Evolutionary conservation across 495 filamentous ascomycete genomes (phyloP).

Genomic region (Penicillium cinerascens): DNA sequence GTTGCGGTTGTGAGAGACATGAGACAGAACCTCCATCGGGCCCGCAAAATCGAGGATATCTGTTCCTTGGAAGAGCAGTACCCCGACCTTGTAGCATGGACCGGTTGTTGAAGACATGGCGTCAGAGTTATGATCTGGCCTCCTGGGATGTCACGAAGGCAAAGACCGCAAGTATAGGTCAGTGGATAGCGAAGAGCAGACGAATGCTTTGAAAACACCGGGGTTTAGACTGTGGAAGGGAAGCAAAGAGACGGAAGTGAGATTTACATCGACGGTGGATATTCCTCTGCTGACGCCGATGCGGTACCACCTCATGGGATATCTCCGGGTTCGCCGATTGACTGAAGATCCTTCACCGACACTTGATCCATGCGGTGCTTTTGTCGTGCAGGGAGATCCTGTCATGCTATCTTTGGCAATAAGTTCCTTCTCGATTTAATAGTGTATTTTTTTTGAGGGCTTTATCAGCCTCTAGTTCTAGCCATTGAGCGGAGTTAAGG

Average conservation of each 20-base stretch:
- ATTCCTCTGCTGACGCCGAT: slow-evolving; percentile 8
- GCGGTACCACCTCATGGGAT: slow-evolving; percentile 13
- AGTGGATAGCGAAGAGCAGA: neutral
- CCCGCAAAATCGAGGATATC: slow-evolving; percentile 64
- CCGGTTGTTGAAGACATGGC: slow-evolving; percentile 14
- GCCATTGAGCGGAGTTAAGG: neutral
- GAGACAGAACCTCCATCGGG: slow-evolving; percentile 55
- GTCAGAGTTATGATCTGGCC: slow-evolving; percentile 2
- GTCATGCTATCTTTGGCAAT: no score
- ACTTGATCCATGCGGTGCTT: neutral
- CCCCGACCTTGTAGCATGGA: slow-evolving; percentile 28
- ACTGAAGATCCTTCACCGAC: neutral
- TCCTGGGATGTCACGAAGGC: neutral
- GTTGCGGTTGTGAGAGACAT: slow-evolving; percentile 32
- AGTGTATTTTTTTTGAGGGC: neutral
- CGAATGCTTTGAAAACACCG: neutral
- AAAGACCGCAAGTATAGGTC: neutral
- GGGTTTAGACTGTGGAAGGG: neutral
- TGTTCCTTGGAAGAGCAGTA: slow-evolving; percentile 45
- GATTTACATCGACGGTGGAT: slow-evolving; percentile 11
- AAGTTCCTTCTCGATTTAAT: neutral
- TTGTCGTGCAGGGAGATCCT: neutral
- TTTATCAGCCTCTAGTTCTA: neutral
- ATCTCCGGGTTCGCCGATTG: slow-evolving; percentile 4
- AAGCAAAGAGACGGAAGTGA: neutral